A percentile compares a stretch with the other conserved stretches of the same genome.
Conservation (phyloP, 495 filamentous ascomycete species). For the Annulohypoxylon maeteangense region DNA sequence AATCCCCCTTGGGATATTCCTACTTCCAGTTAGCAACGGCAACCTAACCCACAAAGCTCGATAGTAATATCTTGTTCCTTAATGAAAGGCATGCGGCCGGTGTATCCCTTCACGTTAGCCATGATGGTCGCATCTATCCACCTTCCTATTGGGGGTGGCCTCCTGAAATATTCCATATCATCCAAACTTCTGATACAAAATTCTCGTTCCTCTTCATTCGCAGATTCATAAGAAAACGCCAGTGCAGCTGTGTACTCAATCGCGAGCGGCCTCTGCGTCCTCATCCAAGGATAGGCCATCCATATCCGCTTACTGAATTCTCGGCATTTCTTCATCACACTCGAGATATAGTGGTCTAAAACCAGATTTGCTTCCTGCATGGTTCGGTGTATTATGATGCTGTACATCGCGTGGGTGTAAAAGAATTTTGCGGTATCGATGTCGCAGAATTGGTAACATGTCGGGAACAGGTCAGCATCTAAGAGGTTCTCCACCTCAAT, state of each 20-base stretch:
- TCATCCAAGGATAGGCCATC: constrained; percentile 44
- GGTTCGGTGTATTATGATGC: constrained; percentile 35
- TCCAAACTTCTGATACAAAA: constrained; percentile 39
- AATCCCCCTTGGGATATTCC: not conserved
- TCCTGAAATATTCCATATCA: constrained; percentile 46
- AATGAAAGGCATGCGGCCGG: constrained; percentile 44
- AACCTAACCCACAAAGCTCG: constrained; percentile 44
- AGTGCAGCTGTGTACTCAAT: constrained; percentile 44
- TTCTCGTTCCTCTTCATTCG: constrained; percentile 41
- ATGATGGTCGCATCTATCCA: constrained; percentile 47
- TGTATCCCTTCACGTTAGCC: constrained; percentile 47
- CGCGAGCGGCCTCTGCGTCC: constrained; percentile 36
- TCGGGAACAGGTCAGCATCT: constrained; percentile 37
- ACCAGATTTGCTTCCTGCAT: constrained; percentile 41
- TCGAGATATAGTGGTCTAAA: constrained; percentile 23
- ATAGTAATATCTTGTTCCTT: constrained; percentile 42
- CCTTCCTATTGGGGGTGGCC: constrained; percentile 42
- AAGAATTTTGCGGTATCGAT: constrained; percentile 46
- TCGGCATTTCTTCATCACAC: constrained; percentile 35
- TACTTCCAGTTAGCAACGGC: constrained; percentile 37
- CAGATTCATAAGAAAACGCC: constrained; percentile 47
- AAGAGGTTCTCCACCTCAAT: constrained; percentile 28
- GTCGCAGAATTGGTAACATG: constrained; percentile 41
- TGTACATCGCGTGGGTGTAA: constrained; percentile 39
- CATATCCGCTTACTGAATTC: constrained; percentile 43